Percentiles rank a stretch among this genome's conserved stretches.
Evolutionary conservation across 192 early-diverging fungal genomes (phyloP).

Genomic region (Oehlia diaphana): DNA sequence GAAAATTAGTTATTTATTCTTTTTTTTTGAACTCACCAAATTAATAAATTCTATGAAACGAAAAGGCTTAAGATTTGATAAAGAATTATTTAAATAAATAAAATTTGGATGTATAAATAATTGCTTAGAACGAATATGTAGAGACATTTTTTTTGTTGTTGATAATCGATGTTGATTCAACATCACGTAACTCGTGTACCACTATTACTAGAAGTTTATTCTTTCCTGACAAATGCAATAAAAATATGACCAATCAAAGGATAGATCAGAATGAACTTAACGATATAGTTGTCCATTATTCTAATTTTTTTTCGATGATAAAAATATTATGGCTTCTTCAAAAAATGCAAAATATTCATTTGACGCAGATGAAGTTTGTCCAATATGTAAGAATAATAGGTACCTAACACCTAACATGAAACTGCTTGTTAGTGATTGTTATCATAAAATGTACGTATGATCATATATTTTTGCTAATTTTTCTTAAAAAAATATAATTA

Average conservation of each 20-base stretch:
- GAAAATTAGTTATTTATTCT: no score
- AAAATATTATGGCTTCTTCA: conserved; percentile 25
- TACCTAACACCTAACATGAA: conserved; percentile 87
- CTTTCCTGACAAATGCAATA: no score
- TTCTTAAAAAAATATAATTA: not conserved
- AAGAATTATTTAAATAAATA: not conserved
- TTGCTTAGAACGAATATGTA: no score
- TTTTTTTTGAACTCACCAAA: not conserved
- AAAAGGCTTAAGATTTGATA: not conserved
- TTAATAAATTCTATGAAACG: not conserved
- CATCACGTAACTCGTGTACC: no score
- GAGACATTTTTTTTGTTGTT: no score
- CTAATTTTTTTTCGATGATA: no score
- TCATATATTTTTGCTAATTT: not conserved
- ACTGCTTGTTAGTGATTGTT: conserved; percentile 91
- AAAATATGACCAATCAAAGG: no score
- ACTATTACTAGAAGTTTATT: no score
- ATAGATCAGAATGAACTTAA: no score
- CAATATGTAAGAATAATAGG: conserved; percentile 81
- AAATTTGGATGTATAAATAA: not conserved
- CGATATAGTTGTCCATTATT: no score
- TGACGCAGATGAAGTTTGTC: conserved; percentile 52
- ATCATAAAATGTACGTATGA: conserved; percentile 84
- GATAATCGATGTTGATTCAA: no score
- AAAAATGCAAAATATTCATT: conserved; percentile 23